Conservation (phyloP, 495 filamentous ascomycete genomes). For the Emericellopsis terricola region DNA sequence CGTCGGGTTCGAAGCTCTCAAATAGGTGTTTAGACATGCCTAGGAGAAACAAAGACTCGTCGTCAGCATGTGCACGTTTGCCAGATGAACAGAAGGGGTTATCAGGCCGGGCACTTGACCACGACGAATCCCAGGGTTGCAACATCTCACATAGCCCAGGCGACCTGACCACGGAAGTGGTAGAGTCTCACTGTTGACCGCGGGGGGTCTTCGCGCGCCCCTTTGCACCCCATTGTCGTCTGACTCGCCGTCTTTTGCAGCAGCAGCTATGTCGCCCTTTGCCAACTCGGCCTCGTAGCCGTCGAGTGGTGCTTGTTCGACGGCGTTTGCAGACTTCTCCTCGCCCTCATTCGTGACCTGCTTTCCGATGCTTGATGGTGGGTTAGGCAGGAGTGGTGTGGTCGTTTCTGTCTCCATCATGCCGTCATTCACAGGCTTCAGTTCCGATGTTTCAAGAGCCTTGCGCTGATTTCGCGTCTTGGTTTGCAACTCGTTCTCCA, state of each 20-base stretch:
- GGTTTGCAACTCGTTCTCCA: constrained; percentile 11
- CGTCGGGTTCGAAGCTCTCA: constrained; percentile 67
- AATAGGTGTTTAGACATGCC: constrained; percentile 87
- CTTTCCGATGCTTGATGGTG: background rate
- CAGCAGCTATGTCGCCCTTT: background rate
- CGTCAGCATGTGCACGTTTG: constrained; percentile 2
- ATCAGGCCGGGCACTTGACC: background rate
- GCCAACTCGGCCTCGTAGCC: constrained; percentile 6
- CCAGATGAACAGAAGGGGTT: background rate
- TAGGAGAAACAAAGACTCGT: no score
- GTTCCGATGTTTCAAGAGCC: constrained; percentile 6
- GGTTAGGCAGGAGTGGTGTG: background rate
- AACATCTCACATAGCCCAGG: constrained; percentile 60
- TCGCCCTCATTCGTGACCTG: constrained; percentile 21
- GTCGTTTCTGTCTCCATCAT: constrained; percentile 6
- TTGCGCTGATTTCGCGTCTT: constrained; percentile 9
- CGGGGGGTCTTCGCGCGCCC: constrained; percentile 39
- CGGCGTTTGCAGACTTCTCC: constrained; percentile 12
- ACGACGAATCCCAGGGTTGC: background rate
- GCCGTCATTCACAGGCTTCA: background rate
- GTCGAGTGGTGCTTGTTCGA: constrained; percentile 9
- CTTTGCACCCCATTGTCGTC: constrained; percentile 24
- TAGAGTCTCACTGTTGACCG: constrained; percentile 71
- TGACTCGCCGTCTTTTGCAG: constrained; percentile 10
- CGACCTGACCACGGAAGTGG: constrained; percentile 89